Evolutionary conservation across 306 rosid genomes (phyloP), one percentile per base, ranked within the genome.

Genomic region (Alnus rubra): DNA sequence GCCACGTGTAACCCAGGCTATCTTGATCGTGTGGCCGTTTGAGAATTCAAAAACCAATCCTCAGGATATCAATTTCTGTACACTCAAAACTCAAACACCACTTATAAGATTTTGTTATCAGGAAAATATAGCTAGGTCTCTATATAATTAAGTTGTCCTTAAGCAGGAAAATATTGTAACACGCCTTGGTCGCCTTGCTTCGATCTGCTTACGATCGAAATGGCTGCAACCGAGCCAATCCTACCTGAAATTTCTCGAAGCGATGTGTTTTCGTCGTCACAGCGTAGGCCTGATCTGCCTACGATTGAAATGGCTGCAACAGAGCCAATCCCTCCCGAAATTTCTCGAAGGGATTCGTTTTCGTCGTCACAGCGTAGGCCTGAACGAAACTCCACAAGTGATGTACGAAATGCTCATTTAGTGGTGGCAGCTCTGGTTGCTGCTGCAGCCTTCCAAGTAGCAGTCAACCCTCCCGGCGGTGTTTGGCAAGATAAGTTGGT

Each of bases 1-100:
- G 88, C 89, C 99, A 91, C 90, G 93, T 93, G 92, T 84, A 81
- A 68, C 0, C 16, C 73, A 78, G 33, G 79, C 74, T 85, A 95
- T 95, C 99, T 65, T 81, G 75, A 89, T 47, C 88, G 82, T 90
- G 97, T 95, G 99, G 98, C 83, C 63, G 80, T 77, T 77, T 70
- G 86, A 8, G 67, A 73, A 73, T 47, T 82, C 73, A 47, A 7
- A 73, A 76, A 51, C 87, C 71, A 74, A 82, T 83, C 91, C 88
- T 74, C 23, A 52, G 65, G 87, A 81, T 83, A 69, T 80, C 84
- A 51, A 60, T 58, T 82, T 83, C 30, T 75, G 81, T 79, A 58
- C 85, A 83, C 90, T 78, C 88, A 71, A 23, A 23, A 23, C 28
- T 23, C 28, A 23, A 23, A 23, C 28, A 23, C 28, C 28, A 23